phyloP scores from a whole-genome alignment of 2,329 filamentous ascomycete genomes.

The Trichoderma arundinaceum region DNA sequence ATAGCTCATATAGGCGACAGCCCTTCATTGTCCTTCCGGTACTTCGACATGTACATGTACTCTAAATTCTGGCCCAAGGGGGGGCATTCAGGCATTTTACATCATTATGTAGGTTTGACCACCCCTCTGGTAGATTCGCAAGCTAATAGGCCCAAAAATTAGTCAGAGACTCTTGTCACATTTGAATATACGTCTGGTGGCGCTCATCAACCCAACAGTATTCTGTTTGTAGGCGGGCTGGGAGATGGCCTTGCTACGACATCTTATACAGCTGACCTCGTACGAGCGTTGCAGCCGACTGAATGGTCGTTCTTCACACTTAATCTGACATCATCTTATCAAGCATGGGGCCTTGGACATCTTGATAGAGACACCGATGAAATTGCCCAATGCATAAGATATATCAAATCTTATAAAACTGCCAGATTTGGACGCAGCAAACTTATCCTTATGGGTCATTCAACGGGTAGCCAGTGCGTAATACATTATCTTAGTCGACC shows the following conservation, averaged over 20 bases:
- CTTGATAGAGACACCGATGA: conserved; percentile 47
- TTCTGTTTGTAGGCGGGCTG: conserved; percentile 60
- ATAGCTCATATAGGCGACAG: too few relatives aligned
- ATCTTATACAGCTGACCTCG: conserved; percentile 53
- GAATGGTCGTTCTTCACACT: conserved; percentile 47
- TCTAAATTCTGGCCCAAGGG: conserved; percentile 45
- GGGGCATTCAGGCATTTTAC: conserved; percentile 43
- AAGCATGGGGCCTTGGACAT: conserved; percentile 46
- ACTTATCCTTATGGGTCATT: conserved; percentile 70
- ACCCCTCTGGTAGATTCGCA: not conserved
- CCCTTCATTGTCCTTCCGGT: too few relatives aligned
- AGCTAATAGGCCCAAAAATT: not conserved
- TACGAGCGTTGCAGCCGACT: conserved; percentile 45
- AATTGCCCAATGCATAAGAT: conserved; percentile 41
- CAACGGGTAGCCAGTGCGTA: conserved; percentile 69
- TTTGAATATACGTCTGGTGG: conserved; percentile 47
- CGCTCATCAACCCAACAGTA: conserved; percentile 48
- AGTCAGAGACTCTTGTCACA: conserved; percentile 47
- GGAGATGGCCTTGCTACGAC: conserved; percentile 58
- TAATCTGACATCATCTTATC: conserved; percentile 49
- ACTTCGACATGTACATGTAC: conserved; percentile 33
- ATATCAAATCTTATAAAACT: conserved; percentile 44
- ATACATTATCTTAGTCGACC: conserved; percentile 63
- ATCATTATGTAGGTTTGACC: conserved; percentile 41
- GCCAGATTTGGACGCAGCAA: conserved; percentile 51